These are phyloP conservation scores for Gnaphalium uliginosum DNA, from an alignment of 129 eudicot genomes.

Conservation along the genomic window DNA sequence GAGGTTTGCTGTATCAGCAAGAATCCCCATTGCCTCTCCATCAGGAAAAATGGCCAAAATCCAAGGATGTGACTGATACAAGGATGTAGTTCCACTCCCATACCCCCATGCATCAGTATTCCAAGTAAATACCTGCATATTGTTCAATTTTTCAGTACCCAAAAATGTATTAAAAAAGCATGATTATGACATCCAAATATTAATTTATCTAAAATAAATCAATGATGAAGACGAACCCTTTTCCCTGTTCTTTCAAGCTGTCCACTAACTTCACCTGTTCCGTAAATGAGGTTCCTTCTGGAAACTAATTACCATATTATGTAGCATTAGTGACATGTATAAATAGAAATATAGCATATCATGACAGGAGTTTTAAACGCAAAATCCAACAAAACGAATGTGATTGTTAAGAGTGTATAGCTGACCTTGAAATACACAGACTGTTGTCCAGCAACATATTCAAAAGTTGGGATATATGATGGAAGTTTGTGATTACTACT, in stretches of 20 bases:
- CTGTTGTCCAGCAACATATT: constrained; percentile 53
- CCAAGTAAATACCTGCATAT: constrained; percentile 76
- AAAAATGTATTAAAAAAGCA: not conserved
- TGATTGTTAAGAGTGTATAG: not conserved
- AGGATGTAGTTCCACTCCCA: constrained; percentile 78
- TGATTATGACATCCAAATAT: not conserved
- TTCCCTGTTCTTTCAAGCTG: constrained; percentile 97
- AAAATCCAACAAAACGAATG: not conserved
- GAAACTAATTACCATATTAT: constrained; percentile 52
- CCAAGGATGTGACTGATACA: constrained; percentile 99
- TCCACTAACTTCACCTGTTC: constrained; percentile 99
- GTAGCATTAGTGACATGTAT: constrained; percentile 15
- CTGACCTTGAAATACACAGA: constrained; percentile 63
- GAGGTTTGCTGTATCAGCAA: constrained; percentile 92
- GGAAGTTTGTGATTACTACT: constrained; percentile 46
- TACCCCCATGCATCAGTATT: constrained; percentile 93
- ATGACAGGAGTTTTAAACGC: not conserved
- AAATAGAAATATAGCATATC: not conserved
- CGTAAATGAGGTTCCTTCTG: constrained; percentile 87
- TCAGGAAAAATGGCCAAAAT: constrained; percentile 73
- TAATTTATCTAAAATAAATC: not conserved
- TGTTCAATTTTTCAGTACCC: not conserved
- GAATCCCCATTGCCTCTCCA: constrained; percentile 89
- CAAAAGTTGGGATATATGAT: constrained; percentile 66
- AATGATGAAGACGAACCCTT: constrained; percentile 46